phyloP scores from a whole-genome alignment of 805 yeast genomes.

The Sugiyamaella valdiviana region DNA sequence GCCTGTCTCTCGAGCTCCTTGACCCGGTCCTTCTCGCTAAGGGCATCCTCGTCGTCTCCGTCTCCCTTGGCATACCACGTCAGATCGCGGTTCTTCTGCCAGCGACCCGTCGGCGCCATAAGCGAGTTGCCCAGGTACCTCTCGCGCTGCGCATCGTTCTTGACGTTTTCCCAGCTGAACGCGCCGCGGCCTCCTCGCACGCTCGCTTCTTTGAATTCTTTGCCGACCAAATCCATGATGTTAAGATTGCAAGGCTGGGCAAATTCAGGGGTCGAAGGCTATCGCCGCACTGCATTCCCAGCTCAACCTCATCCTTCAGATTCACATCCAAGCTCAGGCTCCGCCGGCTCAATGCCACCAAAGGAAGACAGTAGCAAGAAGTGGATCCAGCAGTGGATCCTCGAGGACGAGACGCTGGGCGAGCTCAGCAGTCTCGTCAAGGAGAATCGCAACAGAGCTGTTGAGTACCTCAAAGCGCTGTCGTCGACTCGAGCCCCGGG shows the following conservation, averaged over 20 bases:
- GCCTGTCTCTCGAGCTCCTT: conserved; percentile 8
- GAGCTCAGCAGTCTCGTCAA: too few species aligned
- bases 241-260: neutral
- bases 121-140: conserved; percentile 26
- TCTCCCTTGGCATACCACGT: conserved; percentile 25
- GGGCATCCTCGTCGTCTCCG: neutral
- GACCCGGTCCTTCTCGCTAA: conserved; percentile 1
- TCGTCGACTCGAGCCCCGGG: too few species aligned
- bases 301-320: too few species aligned
- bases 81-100: conserved; percentile 20
- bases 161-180: conserved; percentile 26
- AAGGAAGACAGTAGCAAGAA: too few species aligned
- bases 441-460: too few species aligned
- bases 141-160: conserved; percentile 23
- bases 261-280: neutral
- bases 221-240: conserved; percentile 10
- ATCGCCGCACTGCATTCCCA: too few species aligned
- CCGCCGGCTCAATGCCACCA: too few species aligned
- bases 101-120: conserved; percentile 27
- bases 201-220: conserved; percentile 5
- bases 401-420: too few species aligned
- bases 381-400: too few species aligned
- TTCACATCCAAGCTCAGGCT: too few species aligned
- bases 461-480: too few species aligned
- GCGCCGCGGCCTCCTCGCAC: conserved; percentile 12